Conservation (phyloP, 2,329 filamentous ascomycete genomes). For the Diaporthe australafricana region DNA sequence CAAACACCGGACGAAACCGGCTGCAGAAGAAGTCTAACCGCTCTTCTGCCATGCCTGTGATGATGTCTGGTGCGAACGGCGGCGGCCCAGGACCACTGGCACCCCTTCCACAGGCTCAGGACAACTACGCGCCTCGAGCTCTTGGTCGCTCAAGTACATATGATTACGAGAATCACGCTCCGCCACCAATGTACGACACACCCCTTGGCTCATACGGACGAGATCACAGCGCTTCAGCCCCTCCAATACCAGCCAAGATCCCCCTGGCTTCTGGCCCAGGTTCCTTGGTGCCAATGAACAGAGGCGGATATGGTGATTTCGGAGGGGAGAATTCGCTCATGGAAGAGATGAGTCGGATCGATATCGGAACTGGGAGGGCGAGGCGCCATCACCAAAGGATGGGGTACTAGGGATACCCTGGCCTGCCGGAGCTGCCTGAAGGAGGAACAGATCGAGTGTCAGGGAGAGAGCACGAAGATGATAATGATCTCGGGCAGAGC, state of each 20-base stretch:
- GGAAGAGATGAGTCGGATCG: conserved; percentile 77
- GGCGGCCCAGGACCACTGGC: conserved; percentile 61
- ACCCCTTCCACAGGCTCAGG: conserved; percentile 63
- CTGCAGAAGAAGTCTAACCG: conserved; percentile 73
- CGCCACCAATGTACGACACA: conserved; percentile 46
- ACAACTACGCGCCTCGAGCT: conserved; percentile 58
- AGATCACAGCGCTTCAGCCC: conserved; percentile 53
- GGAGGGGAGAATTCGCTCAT: conserved; percentile 70
- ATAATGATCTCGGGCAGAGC: neutral
- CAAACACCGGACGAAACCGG: conserved; percentile 62
- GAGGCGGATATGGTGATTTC: conserved; percentile 39
- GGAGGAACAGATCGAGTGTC: neutral
- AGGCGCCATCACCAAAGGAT: conserved; percentile 54
- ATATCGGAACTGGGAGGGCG: conserved; percentile 71
- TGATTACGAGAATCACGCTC: conserved; percentile 66
- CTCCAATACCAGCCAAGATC: conserved; percentile 78
- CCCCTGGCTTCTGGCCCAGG: conserved; percentile 65
- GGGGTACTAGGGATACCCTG: conserved; percentile 32
- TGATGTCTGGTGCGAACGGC: conserved; percentile 47
- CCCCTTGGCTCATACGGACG: conserved; percentile 45
- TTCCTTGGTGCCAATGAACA: conserved; percentile 43
- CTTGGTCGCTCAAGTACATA: conserved; percentile 62
- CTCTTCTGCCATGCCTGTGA: conserved; percentile 53
- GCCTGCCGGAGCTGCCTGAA: conserved; percentile 8
- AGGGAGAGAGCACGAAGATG: neutral